Evolutionary conservation across 495 filamentous ascomycete genomes (phyloP), one percentile per base, ranked within the genome.

Genomic region (Oleoguttula mirabilis): DNA sequence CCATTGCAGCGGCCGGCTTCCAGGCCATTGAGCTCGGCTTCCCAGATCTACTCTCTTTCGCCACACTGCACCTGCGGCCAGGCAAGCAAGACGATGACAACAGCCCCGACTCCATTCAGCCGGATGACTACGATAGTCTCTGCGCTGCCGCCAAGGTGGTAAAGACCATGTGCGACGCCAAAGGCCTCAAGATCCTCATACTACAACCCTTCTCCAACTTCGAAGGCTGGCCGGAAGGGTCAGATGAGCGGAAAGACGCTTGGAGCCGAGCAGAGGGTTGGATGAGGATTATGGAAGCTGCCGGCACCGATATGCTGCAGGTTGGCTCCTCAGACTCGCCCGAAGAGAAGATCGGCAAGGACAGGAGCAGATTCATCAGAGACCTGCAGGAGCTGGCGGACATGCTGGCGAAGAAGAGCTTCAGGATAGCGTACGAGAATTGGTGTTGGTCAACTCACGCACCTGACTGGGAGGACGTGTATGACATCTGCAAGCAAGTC

Each of bases 371-470:
- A 31, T 67, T 83, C 16, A 70, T 77, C 0, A 48, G 59, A 1
- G 84, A 88, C 52, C 66, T 88, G 0, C 63, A 62, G 16, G 64
- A 75, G 38, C 65, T 88, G 14, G 73, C 72, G 10, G 77, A 84
- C 35, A 57, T 84, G 43, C 70, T 82, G 2, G 69, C 72, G 3
- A 50, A 61, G 17, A 63, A 70, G 19, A 63, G 66, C 0, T 71
- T 73, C 48, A 65, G 74, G 7, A 58, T 88, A 10, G 82, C 81
- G 1, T 88, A 87, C 45, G 82, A 88, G 57, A 86, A 87, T 48
- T 86, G 83, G 81, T 84, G 80, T 60, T 88, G 83, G 84, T 76
- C 79, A 0, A 78, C 79, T 0, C 71, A 75, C 21, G 81, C 81
- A 0, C 76, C 76, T 4, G 67, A 58, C 5, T 88, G 82, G 82